phyloP scores from a whole-genome alignment of 371 early-diverging fungal species.

The Mucor velutinosus region DNA sequence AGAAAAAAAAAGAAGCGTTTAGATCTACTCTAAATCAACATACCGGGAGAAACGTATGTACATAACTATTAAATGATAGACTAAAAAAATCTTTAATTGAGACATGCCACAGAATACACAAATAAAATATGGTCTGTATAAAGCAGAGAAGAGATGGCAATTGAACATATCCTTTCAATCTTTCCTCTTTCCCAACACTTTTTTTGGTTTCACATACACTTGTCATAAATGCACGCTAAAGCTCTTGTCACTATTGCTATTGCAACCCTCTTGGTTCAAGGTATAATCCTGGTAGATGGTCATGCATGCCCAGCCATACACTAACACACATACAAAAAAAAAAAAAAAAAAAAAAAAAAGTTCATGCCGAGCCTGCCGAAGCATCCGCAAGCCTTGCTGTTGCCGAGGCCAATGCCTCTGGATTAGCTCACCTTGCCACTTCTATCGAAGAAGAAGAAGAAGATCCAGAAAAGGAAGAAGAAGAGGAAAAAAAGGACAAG shows the following conservation, averaged over 20 bases:
- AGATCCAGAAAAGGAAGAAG: not conserved
- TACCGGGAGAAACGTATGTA: not conserved
- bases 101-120: not conserved
- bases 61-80: not conserved
- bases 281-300: not conserved
- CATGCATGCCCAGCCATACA: not conserved
- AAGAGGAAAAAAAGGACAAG: not conserved
- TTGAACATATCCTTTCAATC: not conserved
- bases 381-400: not conserved
- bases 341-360: not conserved
- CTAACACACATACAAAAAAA: not conserved
- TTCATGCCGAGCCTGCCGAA: not conserved
- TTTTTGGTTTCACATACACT: not conserved
- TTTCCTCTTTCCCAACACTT: not conserved
- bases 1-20: not conserved
- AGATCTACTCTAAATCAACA: slow-evolving; percentile 1
- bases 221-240: slow-evolving; percentile 20
- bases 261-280: slow-evolving; percentile 21
- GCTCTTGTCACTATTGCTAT: slow-evolving; percentile 17
- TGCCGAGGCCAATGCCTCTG: not conserved
- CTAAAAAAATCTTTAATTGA: not conserved
- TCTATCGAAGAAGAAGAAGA: not conserved
- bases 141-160: not conserved
- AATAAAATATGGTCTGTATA: not conserved
- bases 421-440: not conserved